Evolutionary conservation across 257 asterid species (phyloP).

Genomic region (Striga asiatica): DNA sequence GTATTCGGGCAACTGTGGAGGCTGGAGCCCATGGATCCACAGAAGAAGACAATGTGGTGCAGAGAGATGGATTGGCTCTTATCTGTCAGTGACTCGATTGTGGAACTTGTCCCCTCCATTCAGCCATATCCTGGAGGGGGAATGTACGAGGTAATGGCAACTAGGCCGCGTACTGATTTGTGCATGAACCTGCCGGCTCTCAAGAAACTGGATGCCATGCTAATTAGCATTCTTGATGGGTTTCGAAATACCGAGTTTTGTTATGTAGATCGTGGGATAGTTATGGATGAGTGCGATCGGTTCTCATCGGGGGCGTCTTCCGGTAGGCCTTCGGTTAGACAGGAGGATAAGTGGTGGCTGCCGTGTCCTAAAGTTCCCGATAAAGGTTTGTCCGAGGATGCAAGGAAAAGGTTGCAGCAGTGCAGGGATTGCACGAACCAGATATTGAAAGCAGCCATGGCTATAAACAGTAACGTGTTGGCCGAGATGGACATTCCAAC

Average conservation of each 20-base stretch:
- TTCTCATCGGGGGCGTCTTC: slow-evolving; percentile 43
- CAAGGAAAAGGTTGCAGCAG: slow-evolving; percentile 53
- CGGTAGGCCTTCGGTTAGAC: slow-evolving; percentile 43
- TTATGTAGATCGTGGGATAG: slow-evolving; percentile 73
- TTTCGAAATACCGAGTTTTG: slow-evolving; percentile 63
- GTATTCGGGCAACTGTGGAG: slow-evolving; percentile 95
- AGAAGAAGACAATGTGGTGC: slow-evolving; percentile 86
- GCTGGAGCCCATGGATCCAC: slow-evolving; percentile 83
- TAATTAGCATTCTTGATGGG: slow-evolving; percentile 70
- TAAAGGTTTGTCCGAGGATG: slow-evolving; percentile 49
- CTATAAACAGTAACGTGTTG: slow-evolving; percentile 53
- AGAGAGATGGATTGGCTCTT: slow-evolving; percentile 94
- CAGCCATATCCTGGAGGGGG: slow-evolving; percentile 84
- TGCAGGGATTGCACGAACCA: slow-evolving; percentile 66
- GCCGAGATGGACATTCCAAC: slow-evolving; percentile 74
- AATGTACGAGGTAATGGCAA: slow-evolving; percentile 74
- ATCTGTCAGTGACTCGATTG: slow-evolving; percentile 84
- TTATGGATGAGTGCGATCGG: slow-evolving; percentile 27
- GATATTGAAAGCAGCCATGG: slow-evolving; percentile 83
- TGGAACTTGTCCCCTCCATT: slow-evolving; percentile 80
- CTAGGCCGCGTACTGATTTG: slow-evolving; percentile 72
- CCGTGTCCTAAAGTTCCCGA: slow-evolving; percentile 71
- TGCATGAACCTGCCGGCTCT: slow-evolving; percentile 91
- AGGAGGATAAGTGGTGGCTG: slow-evolving; percentile 86
- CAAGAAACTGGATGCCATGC: slow-evolving; percentile 87